Evolutionary conservation across 441 rosid species (phyloP), one percentile per base, ranked within the genome.

Genomic region (Metrosideros polymorpha): DNA sequence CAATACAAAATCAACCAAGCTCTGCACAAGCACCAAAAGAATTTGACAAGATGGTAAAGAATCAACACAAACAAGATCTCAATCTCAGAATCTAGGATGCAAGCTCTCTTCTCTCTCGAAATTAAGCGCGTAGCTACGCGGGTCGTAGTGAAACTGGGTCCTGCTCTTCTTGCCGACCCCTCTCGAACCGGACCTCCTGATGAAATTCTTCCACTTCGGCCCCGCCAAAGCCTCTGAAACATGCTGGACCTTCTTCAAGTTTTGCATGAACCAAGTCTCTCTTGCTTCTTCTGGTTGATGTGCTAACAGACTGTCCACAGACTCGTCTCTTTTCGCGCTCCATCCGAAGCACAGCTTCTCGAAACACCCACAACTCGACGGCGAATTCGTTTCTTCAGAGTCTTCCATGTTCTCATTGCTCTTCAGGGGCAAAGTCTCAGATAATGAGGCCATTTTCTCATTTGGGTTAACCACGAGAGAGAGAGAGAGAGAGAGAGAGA

Each of bases 151-250:
- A 86, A 88, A 93, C 76, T 87, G 91, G 89, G 88, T 63, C 83
- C 18, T 32, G 63, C 51, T 92, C 87, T 87, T 92, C 96, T 90
- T 92, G 85, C 76, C 90, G 59, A n/a, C 77, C 9, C 91, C 88
- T 35, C 61, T 75, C 22, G 49, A 27, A 39, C 92, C 89, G 53
- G 91, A 90, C 47, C 93, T 93, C 7, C 93, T 82, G 42, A 94
- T 91, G 22, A 93, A 89, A 84, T 90, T 92, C 92, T 95, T 96
- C 96, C 96, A 93, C 85, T 84, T 93, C 1, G 96, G 95, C 45
- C 94, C 94, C 18, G 95, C 93, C 32, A 92, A 82, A 35, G 89
- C 71, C 85, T 94, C 96, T 0, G 97, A 94, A 3, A 92, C 57
- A 77, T 91, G 94, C 57, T 88, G 91, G 4, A 90, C n/a, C 83